Conservation (phyloP, 2,329 filamentous ascomycete species). For the Epichloe sylvatica region DNA sequence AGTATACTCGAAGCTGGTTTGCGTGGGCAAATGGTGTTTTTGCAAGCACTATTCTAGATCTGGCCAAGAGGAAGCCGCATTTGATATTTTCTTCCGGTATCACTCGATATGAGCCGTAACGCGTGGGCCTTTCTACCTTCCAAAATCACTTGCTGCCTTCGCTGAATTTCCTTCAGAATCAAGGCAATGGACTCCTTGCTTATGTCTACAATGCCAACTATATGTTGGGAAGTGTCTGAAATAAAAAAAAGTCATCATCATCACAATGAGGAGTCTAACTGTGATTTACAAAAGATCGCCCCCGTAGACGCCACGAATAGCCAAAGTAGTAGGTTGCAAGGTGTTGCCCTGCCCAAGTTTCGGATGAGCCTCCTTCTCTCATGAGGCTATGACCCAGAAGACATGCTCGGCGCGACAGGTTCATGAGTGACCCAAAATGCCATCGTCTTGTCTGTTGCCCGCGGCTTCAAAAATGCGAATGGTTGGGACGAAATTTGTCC, state of each 20-base stretch:
- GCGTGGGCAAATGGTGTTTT: conserved; percentile 97
- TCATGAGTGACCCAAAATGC: too few species aligned
- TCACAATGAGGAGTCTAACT: neutral
- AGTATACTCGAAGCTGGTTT: conserved; percentile 87
- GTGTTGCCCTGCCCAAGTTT: too few species aligned
- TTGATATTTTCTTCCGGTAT: conserved; percentile 60
- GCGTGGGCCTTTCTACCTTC: neutral
- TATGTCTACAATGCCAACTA: neutral
- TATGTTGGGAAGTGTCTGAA: neutral
- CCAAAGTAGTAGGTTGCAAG: too few species aligned
- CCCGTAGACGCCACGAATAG: too few species aligned
- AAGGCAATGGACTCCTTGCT: neutral
- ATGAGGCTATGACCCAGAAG: too few species aligned
- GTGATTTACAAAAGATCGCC: neutral
- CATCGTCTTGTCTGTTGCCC: too few species aligned
- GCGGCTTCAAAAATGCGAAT: too few species aligned
- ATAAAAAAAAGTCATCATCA: neutral
- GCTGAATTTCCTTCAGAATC: neutral
- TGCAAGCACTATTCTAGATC: conserved; percentile 77
- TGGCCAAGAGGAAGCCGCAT: conserved; percentile 79
- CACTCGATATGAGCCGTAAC: conserved; percentile 41
- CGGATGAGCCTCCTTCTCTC: too few species aligned
- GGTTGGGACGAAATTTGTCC: too few species aligned
- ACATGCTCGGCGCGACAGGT: too few species aligned
- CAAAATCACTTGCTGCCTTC: too few species aligned